Percentiles rank a stretch among this genome's conserved stretches.
These are phyloP conservation scores for Rhodotorula taiwanensis DNA, from an alignment of 768 basidiomycete genomes.

Conservation along the genomic window DNA sequence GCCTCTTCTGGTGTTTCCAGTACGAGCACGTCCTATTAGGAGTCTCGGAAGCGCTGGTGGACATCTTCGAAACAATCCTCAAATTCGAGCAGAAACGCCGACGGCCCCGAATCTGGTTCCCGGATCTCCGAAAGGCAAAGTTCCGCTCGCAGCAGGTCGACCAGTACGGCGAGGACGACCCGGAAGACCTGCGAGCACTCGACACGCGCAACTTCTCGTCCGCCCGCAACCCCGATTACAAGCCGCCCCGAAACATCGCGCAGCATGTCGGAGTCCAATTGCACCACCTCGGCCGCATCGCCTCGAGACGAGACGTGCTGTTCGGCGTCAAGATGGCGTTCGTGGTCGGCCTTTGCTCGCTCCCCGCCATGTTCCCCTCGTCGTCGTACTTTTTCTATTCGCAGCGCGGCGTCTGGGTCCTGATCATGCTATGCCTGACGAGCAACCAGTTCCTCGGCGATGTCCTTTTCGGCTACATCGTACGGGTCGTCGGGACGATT, in stretches of 20 bases:
- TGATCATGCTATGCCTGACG: conserved; percentile 19
- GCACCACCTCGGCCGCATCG: not conserved
- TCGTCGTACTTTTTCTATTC: conserved; percentile 24
- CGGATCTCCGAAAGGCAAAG: conserved; percentile 11
- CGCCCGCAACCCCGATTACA: conserved; percentile 27
- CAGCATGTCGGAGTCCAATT: conserved; percentile 22
- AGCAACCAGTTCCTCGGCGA: conserved; percentile 20
- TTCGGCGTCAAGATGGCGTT: conserved; percentile 30
- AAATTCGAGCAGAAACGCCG: conserved; percentile 26
- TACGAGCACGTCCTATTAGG: conserved; percentile 23
- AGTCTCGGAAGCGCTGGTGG: conserved; percentile 27
- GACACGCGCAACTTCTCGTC: conserved; percentile 18
- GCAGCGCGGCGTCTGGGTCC: conserved; percentile 30
- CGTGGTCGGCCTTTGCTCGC: conserved; percentile 16
- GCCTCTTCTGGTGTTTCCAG: conserved; percentile 30
- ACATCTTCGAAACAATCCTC: conserved; percentile 15
- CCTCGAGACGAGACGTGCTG: conserved; percentile 12
- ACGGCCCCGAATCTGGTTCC: conserved; percentile 28
- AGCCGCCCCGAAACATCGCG: conserved; percentile 5
- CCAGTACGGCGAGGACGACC: conserved; percentile 27
- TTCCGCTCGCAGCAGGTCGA: conserved; percentile 7
- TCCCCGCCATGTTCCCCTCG: conserved; percentile 19
- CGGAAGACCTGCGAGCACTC: conserved; percentile 12
- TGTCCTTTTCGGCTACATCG: conserved; percentile 43
- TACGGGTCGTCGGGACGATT: conserved; percentile 51